These are phyloP conservation scores for Fraxinus greggii DNA, from an alignment of 305 asterid species.

Conservation along the genomic window DNA sequence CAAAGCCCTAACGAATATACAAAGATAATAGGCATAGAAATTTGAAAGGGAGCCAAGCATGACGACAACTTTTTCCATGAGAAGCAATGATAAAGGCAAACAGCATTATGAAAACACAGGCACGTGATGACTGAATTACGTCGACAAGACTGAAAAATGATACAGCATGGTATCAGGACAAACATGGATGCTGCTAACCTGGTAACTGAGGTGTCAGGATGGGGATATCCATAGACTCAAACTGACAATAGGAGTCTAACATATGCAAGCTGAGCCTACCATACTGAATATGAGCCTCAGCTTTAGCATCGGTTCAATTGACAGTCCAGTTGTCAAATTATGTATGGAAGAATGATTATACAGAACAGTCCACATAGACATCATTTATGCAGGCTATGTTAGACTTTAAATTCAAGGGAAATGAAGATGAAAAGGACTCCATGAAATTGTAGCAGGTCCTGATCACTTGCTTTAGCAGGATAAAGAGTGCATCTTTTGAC, in stretches of 20 bases:
- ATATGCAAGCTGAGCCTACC: not conserved
- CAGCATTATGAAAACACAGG: not conserved
- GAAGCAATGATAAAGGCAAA: not conserved
- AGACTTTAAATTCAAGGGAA: not conserved
- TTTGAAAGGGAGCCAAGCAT: not conserved
- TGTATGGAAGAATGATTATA: not conserved
- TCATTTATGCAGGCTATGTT: not conserved
- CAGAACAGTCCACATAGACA: not conserved
- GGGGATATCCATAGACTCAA: not conserved
- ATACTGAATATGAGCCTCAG: not conserved
- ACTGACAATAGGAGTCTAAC: not conserved
- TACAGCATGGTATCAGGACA: not conserved
- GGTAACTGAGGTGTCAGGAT: not conserved
- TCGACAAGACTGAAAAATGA: not conserved
- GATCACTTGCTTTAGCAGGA: not conserved
- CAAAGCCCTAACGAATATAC: not conserved
- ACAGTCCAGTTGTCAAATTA: not conserved
- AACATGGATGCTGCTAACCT: not conserved
- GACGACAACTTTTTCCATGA: not conserved
- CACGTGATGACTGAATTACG: not conserved
- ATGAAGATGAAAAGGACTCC: not conserved
- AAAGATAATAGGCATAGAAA: not conserved
- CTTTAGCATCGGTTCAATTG: not conserved
- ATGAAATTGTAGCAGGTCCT: not conserved
- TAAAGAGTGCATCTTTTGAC: not conserved